phyloP scores from a whole-genome alignment of 2,329 filamentous ascomycete genomes.

The Colletotrichum eleusines region DNA sequence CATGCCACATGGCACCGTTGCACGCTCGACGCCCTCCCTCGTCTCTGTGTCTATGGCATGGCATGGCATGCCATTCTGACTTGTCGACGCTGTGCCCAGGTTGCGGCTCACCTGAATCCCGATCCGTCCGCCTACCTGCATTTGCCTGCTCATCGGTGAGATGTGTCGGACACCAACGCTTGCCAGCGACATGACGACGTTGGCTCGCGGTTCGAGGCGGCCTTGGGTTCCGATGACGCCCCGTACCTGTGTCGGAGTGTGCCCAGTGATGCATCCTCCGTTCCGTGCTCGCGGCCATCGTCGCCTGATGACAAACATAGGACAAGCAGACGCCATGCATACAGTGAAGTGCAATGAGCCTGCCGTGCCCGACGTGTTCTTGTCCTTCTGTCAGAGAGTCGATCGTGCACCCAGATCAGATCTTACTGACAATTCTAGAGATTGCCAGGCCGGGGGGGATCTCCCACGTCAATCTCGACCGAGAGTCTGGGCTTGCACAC shows the following conservation, averaged over 20 bases:
- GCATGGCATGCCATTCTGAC: neutral
- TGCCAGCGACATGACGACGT: no score
- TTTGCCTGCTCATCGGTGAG: neutral
- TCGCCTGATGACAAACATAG: slow-evolving; percentile 2
- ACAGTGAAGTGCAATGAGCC: slow-evolving; percentile 5
- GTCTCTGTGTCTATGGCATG: no score
- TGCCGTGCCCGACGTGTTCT: slow-evolving; percentile 5
- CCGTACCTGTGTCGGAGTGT: slow-evolving; percentile 16
- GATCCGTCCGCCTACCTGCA: neutral
- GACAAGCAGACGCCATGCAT: neutral
- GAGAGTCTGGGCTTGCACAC: neutral
- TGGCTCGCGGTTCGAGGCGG: neutral
- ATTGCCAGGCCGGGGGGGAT: slow-evolving; percentile 1
- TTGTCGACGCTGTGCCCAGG: slow-evolving; percentile 8
- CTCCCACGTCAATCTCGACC: neutral
- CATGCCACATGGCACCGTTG: slow-evolving; percentile 29
- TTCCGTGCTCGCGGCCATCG: neutral
- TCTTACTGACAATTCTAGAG: slow-evolving; percentile 9
- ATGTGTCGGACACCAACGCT: neutral
- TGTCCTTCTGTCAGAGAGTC: slow-evolving; percentile 5
- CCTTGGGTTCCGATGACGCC: slow-evolving; percentile 17
- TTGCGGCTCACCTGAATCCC: neutral
- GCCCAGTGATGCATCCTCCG: slow-evolving; percentile 6
- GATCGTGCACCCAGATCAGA: slow-evolving; percentile 21
- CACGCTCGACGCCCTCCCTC: neutral